phyloP scores from a whole-genome alignment of 208 protist genomes.

The Leishmania lainsoni region DNA sequence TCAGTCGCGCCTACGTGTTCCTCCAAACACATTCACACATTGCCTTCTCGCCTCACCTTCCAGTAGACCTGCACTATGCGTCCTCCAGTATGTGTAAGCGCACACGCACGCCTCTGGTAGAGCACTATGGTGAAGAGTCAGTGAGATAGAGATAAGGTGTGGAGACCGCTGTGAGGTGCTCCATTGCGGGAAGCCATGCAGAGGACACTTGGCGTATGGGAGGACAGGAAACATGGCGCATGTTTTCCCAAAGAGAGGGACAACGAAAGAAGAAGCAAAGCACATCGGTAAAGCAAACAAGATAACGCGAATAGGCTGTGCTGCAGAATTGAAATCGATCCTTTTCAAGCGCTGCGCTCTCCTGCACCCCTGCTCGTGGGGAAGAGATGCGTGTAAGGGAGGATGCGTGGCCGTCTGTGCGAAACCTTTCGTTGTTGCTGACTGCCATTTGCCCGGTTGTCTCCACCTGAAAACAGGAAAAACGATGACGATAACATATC shows the following conservation, averaged over 20 bases:
- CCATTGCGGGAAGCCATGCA: neutral
- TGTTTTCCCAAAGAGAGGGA: neutral
- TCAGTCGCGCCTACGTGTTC: neutral
- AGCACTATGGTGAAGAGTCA: neutral
- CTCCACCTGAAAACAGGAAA: neutral
- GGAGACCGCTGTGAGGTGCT: neutral
- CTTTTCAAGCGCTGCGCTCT: neutral
- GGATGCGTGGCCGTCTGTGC: neutral
- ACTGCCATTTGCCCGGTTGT: neutral
- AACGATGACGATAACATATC: neutral
- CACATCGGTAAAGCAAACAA: slow-evolving; percentile 6
- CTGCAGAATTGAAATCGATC: neutral
- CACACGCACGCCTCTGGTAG: neutral
- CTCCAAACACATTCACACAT: neutral
- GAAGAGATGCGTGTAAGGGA: neutral
- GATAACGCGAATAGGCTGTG: neutral
- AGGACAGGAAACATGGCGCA: neutral
- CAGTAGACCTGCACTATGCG: neutral
- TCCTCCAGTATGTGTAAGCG: neutral
- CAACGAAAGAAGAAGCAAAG: neutral
- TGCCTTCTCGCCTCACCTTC: neutral
- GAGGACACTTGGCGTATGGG: neutral
- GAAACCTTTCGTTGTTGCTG: neutral
- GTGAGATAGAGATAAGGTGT: neutral
- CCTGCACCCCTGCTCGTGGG: neutral